Evolutionary conservation across 352 stramenopile genomes (phyloP).

Genomic region (Phytophthora kernoviae): DNA sequence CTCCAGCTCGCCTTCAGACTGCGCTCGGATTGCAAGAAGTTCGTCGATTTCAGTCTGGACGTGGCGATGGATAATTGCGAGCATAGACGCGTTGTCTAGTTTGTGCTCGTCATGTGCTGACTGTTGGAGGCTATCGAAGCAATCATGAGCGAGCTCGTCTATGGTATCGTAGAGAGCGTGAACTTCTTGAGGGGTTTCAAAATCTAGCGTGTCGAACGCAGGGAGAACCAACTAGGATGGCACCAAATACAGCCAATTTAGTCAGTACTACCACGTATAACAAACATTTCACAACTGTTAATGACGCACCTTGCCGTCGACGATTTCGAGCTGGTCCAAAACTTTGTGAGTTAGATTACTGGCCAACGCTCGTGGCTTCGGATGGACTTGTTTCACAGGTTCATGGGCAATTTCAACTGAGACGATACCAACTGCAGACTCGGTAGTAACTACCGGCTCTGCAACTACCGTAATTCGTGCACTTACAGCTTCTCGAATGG

Average conservation of each 20-base stretch:
- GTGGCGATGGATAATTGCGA: constrained; percentile 14
- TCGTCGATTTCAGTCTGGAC: constrained; percentile 27
- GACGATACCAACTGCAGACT: not conserved
- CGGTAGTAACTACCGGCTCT: not conserved
- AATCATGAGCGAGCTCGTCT: constrained; percentile 17
- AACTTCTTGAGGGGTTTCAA: constrained; percentile 5
- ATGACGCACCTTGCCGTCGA: constrained; percentile 20
- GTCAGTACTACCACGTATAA: not conserved
- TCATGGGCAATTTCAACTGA: not conserved
- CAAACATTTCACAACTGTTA: not conserved
- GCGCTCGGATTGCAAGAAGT: constrained; percentile 29
- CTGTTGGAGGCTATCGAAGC: constrained; percentile 19
- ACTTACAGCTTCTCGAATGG: not conserved
- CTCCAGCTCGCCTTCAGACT: constrained; percentile 28
- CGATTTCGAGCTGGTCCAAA: constrained; percentile 19
- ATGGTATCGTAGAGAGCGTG: constrained; percentile 29
- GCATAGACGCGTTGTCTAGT: constrained; percentile 2
- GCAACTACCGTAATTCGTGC: too few species aligned
- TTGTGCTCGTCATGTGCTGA: constrained; percentile 1
- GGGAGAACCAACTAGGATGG: constrained; percentile 25
- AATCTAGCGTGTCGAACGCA: not conserved
- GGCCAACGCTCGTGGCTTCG: constrained; percentile 5
- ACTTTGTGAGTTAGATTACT: constrained; percentile 4
- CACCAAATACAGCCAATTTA: not conserved
- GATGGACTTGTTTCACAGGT: not conserved